phyloP scores from a whole-genome alignment of 2,329 filamentous ascomycete species.

The Talaromyces sp. region DNA sequence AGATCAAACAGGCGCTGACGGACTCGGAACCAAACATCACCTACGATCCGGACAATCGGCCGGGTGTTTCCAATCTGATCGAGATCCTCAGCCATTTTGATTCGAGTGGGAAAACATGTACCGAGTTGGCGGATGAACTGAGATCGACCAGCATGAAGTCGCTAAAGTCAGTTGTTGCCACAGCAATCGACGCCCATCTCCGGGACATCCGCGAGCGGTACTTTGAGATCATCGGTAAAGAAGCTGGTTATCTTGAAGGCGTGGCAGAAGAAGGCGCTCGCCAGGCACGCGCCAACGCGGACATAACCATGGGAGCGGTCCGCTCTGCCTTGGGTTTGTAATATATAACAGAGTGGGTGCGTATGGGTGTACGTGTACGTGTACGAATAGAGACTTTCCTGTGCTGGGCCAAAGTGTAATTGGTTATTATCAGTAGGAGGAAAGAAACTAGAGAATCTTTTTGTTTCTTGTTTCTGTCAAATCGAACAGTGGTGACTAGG shows the following conservation, averaged over 20 bases:
- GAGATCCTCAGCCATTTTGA: slow-evolving; percentile 72
- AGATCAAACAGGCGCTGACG: slow-evolving; percentile 70
- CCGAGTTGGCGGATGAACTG: slow-evolving; percentile 46
- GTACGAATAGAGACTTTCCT: background rate
- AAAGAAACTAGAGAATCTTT: background rate
- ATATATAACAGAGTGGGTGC: background rate
- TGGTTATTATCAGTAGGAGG: background rate
- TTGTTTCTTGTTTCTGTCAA: background rate
- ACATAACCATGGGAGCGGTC: slow-evolving; percentile 28
- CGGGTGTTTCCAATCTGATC: slow-evolving; percentile 83
- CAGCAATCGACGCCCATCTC: slow-evolving; percentile 31
- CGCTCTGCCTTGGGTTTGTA: slow-evolving; percentile 28
- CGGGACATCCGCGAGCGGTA: slow-evolving; percentile 31
- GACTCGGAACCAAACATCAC: slow-evolving; percentile 65
- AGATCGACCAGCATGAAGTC: slow-evolving; percentile 46
- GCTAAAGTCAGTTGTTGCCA: slow-evolving; percentile 62
- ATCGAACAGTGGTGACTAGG: background rate
- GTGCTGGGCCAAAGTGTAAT: background rate
- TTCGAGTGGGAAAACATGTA: slow-evolving; percentile 48
- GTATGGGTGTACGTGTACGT: background rate
- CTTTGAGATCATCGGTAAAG: slow-evolving; percentile 23
- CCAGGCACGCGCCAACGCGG: slow-evolving; percentile 27
- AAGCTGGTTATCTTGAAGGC: slow-evolving; percentile 24
- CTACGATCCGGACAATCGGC: slow-evolving; percentile 66
- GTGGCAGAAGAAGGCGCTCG: slow-evolving; percentile 28